Evolutionary conservation across 768 basidiomycete genomes (phyloP), one percentile per base, ranked within the genome.

Genomic region (Calocybe cyanea): DNA sequence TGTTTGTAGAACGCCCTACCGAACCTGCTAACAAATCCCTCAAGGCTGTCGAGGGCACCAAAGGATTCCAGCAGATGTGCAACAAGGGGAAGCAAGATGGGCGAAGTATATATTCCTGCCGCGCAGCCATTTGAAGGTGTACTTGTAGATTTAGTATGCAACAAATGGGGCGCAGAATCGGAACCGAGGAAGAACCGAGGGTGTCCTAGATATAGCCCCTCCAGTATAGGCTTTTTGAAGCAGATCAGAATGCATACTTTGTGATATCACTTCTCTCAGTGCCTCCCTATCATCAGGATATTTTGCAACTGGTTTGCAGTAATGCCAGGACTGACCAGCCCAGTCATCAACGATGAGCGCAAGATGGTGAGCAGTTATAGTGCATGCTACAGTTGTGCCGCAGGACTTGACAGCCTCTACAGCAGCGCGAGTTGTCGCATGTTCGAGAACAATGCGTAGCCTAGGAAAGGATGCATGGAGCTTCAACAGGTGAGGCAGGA

Each of bases 241-340:
- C 10, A 31, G 7, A 24, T 28, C 9, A 7, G 24, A 19, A 18
- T 42, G 46, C 68, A 34, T 49, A 87, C 91, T 90, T 71, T 88
- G 79, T 51, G 65, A 72, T 37, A 96, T 76, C 21, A 92, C 81
- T 17, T 86, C 75, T 41, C 80, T 78, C 46, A 99, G 67, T 11
- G 95, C 92, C 56, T 80, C 65, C 13, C 95, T 77, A 62, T 99
- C 96, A 53, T 87, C 85, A 1, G 95, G 95, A 62, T 81, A 93
- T 67, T 99, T 99, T 10, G 96, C 93, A 17, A 99, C 87, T 0
- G 96, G 96, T 65, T 98, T 99, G 74, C 96, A 98, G 67, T 87
- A 99, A 59, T 95, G 80, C 78, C 88, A 92, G 2, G 90, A 80
- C 63, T 98, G 92, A 1, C 93, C 91, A 1, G 93, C 93, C 83